Evolutionary conservation across 2,329 filamentous ascomycete genomes (phyloP).

Genomic region (Alternaria infectoria): DNA sequence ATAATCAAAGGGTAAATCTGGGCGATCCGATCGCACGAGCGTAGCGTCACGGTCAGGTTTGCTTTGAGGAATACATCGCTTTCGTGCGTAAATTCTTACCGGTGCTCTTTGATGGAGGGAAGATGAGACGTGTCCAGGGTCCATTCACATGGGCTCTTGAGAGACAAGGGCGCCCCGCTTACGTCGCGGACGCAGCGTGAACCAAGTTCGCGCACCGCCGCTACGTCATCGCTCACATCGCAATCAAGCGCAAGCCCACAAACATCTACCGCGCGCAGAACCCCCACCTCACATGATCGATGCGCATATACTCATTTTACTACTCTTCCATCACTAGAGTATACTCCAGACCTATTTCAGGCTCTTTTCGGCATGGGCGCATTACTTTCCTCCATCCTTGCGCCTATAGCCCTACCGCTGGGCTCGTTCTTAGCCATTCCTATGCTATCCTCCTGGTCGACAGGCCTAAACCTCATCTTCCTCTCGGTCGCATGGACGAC

Average conservation of each 20-base stretch:
- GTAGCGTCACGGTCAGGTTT: background rate
- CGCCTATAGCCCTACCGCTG: constrained; percentile 49
- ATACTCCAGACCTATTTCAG: background rate
- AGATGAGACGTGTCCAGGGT: background rate
- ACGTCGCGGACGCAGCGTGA: background rate
- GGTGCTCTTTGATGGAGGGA: background rate
- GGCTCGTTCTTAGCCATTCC: constrained; percentile 74
- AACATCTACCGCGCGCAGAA: background rate
- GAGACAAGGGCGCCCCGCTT: background rate
- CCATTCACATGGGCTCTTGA: background rate
- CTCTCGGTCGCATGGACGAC: constrained; percentile 92
- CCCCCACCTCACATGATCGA: constrained; percentile 3
- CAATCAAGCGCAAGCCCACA: constrained; percentile 2
- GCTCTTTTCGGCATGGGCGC: constrained; percentile 30
- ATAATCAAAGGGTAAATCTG: background rate
- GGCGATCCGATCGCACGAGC: background rate
- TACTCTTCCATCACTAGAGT: background rate
- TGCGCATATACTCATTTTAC: background rate
- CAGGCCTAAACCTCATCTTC: constrained; percentile 83
- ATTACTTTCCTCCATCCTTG: constrained; percentile 36
- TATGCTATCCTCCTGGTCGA: constrained; percentile 75
- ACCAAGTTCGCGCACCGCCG: constrained; percentile 5
- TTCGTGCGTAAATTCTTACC: background rate
- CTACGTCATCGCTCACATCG: constrained; percentile 14
- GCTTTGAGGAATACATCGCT: background rate